phyloP scores from a whole-genome alignment of 176 grass and related monocot genomes.

The Bonia amplexicaulis region DNA sequence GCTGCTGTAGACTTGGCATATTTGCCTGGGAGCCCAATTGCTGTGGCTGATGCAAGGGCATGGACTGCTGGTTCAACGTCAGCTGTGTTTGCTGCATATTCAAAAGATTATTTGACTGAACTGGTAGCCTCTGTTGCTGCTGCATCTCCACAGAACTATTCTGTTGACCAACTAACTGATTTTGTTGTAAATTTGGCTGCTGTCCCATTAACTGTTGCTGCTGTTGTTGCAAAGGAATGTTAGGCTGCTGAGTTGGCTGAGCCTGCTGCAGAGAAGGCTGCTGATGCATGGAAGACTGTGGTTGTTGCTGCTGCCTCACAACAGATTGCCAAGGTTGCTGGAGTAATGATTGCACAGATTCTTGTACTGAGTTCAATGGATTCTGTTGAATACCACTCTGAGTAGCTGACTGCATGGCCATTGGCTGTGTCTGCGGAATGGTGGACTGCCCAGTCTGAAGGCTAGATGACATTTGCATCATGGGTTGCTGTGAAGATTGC shows the following conservation, averaged over 20 bases:
- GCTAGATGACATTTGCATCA: slow-evolving; percentile 69
- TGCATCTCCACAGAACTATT: slow-evolving; percentile 58
- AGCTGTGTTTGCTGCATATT: slow-evolving; percentile 73
- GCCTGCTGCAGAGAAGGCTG: slow-evolving; percentile 58
- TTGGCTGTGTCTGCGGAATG: slow-evolving; percentile 54
- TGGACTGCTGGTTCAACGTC: slow-evolving; percentile 70
- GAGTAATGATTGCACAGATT: slow-evolving; percentile 63
- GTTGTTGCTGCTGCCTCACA: slow-evolving; percentile 71
- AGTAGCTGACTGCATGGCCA: slow-evolving; percentile 54
- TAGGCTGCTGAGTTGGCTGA: slow-evolving; percentile 54
- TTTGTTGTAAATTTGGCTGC: slow-evolving; percentile 62
- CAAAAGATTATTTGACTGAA: slow-evolving; percentile 69
- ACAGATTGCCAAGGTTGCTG: slow-evolving; percentile 68
- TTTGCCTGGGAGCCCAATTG: slow-evolving; percentile 51
- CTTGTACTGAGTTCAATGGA: slow-evolving; percentile 62
- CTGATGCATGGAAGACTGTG: slow-evolving; percentile 59
- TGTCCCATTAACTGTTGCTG: slow-evolving; percentile 45
- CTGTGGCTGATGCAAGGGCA: slow-evolving; percentile 60
- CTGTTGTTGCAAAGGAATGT: slow-evolving; percentile 65
- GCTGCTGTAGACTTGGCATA: slow-evolving; percentile 57
- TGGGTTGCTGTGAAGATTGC: slow-evolving; percentile 69
- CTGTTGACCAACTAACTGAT: slow-evolving; percentile 62
- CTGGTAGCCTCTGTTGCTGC: slow-evolving; percentile 62
- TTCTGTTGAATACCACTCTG: slow-evolving; percentile 62
- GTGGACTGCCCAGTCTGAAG: slow-evolving; percentile 58